phyloP scores from a whole-genome alignment of 1,284 basidiomycete species.

The Jaminaea rosea region DNA sequence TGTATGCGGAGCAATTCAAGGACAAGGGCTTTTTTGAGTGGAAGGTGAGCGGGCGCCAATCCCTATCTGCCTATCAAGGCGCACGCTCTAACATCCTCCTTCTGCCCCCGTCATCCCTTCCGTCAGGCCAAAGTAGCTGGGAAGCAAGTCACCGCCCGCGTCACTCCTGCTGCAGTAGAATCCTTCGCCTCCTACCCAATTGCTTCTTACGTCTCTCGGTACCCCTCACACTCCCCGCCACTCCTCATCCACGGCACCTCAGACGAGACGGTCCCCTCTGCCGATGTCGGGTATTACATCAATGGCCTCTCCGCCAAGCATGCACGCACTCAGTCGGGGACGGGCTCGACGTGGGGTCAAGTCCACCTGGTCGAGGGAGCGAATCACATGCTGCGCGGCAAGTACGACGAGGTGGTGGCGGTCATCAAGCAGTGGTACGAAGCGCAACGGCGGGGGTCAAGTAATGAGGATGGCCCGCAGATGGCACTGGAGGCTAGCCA shows the following conservation, averaged over 20 bases:
- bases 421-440: constrained; percentile 19
- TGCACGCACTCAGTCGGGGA: constrained; percentile 8
- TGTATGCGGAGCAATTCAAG: constrained; percentile 18
- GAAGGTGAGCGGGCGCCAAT: constrained; percentile 15
- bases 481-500: neutral
- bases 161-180: constrained; percentile 24
- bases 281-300: constrained; percentile 18
- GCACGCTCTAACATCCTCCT: too few relatives aligned
- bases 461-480: neutral
- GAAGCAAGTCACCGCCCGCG: constrained; percentile 15
- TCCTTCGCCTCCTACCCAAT: constrained; percentile 25
- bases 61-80: too few relatives aligned
- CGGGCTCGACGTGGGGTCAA: constrained; percentile 15
- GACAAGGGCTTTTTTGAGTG: constrained; percentile 25
- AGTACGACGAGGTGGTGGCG: constrained; percentile 28
- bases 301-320: constrained; percentile 17
- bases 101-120: neutral
- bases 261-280: constrained; percentile 26
- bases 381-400: constrained; percentile 25
- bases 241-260: constrained; percentile 27
- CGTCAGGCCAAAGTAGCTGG: constrained; percentile 17
- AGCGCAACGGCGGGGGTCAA: neutral
- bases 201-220: constrained; percentile 12
- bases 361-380: constrained; percentile 27
- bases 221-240: constrained; percentile 10